phyloP scores from a whole-genome alignment of 2,329 filamentous ascomycete species.

The Emydomyces testavorans region DNA sequence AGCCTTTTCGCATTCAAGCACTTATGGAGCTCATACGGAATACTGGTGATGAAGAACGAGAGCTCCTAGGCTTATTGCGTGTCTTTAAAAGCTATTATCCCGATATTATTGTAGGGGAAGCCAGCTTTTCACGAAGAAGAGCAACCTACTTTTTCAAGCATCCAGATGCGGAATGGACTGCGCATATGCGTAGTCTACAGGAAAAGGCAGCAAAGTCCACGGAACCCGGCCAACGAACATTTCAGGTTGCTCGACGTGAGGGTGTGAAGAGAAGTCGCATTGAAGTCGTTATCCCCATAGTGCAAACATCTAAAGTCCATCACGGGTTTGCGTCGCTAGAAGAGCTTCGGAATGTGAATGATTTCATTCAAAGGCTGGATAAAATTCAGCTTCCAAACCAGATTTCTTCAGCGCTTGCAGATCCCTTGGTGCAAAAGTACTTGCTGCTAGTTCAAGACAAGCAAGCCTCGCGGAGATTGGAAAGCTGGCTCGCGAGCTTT shows the following conservation, averaged over 20 bases:
- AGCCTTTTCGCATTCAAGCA: slow-evolving; percentile 69
- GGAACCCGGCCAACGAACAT: slow-evolving; percentile 41
- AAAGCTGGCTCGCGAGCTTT: slow-evolving; percentile 33
- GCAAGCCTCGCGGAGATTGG: slow-evolving; percentile 31
- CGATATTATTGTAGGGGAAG: slow-evolving; percentile 68
- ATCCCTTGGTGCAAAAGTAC: slow-evolving; percentile 66
- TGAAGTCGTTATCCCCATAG: slow-evolving; percentile 49
- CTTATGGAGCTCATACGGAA: slow-evolving; percentile 44
- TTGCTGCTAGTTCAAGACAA: slow-evolving; percentile 55
- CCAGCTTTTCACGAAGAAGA: slow-evolving; percentile 34
- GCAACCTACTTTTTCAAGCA: slow-evolving; percentile 42
- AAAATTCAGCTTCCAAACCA: slow-evolving; percentile 73
- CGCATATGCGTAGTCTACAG: slow-evolving; percentile 56
- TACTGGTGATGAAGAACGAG: slow-evolving; percentile 56
- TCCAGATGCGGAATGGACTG: slow-evolving; percentile 65
- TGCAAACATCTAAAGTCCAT: slow-evolving; percentile 62
- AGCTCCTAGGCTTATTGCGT: slow-evolving; percentile 60
- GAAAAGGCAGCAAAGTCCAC: slow-evolving; percentile 32
- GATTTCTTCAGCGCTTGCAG: slow-evolving; percentile 61
- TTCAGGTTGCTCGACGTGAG: slow-evolving; percentile 51
- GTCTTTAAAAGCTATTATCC: slow-evolving; percentile 90
- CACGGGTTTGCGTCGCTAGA: slow-evolving; percentile 52
- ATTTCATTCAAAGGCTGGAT: slow-evolving; percentile 62
- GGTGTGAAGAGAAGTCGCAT: slow-evolving; percentile 40
- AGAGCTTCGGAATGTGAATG: slow-evolving; percentile 60